These are phyloP conservation scores for Spatholobus suberectus DNA, from an alignment of 306 rosid genomes.

Conservation along the genomic window DNA sequence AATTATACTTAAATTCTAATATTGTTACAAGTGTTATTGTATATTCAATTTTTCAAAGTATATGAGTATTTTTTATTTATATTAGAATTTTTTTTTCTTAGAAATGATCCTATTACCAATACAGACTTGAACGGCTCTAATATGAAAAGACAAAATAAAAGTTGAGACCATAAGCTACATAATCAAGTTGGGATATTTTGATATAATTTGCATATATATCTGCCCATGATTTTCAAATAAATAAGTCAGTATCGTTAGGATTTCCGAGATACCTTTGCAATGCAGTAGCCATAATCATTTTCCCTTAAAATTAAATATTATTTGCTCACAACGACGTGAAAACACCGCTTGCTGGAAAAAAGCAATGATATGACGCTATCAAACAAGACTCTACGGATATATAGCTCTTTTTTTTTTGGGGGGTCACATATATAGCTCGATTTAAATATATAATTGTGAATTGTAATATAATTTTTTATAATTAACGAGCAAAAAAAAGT, in stretches of 20 bases:
- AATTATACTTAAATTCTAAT: too few species aligned
- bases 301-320: background rate
- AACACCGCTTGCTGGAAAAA: slow-evolving; percentile 14
- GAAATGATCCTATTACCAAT: background rate
- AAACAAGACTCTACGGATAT: too few species aligned
- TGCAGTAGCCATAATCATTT: background rate
- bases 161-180: background rate
- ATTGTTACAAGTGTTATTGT: background rate
- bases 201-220: background rate
- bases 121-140: background rate
- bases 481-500: background rate
- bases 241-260: background rate
- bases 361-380: slow-evolving; percentile 5
- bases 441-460: background rate
- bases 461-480: background rate
- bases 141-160: background rate
- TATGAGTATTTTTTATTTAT: background rate
- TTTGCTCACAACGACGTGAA: slow-evolving; percentile 18
- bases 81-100: too few species aligned
- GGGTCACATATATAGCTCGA: too few species aligned
- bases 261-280: slow-evolving; percentile 11
- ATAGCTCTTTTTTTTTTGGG: too few species aligned
- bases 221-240: slow-evolving; percentile 4
- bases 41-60: background rate
- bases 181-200: slow-evolving; percentile 30